Evolutionary conservation across 2,329 filamentous ascomycete species (phyloP).

Genomic region (Alternaria gansuensis): DNA sequence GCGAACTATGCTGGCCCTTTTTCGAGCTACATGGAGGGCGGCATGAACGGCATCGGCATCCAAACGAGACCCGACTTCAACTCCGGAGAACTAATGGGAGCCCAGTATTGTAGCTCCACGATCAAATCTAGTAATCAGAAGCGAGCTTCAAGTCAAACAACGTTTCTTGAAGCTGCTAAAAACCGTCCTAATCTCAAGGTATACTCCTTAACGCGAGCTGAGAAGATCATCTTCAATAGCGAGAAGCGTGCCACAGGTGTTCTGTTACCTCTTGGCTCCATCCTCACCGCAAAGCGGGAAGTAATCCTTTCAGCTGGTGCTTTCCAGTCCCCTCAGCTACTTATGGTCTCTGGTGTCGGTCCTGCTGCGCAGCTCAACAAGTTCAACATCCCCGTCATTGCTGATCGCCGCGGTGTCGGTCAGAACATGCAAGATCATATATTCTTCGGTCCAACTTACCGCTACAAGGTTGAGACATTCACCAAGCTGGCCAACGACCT

Average conservation of each 20-base stretch:
- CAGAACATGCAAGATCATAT: slow-evolving; percentile 37
- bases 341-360: slow-evolving; percentile 53
- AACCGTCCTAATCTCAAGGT: slow-evolving; percentile 28
- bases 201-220: slow-evolving; percentile 46
- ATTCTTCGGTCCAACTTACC: slow-evolving; percentile 36
- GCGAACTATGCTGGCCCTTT: slow-evolving; percentile 32
- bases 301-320: slow-evolving; percentile 57
- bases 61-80: slow-evolving; percentile 26
- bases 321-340: slow-evolving; percentile 56
- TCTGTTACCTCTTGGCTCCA: slow-evolving; percentile 20
- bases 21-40: slow-evolving; percentile 28
- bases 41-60: slow-evolving; percentile 29
- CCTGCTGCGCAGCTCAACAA: slow-evolving; percentile 27
- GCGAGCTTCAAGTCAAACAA: slow-evolving; percentile 21
- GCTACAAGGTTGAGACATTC: slow-evolving; percentile 29
- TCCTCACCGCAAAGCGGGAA: slow-evolving; percentile 50
- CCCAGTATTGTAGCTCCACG: slow-evolving; percentile 33
- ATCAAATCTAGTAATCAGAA: slow-evolving; percentile 33
- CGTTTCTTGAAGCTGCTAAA: slow-evolving; percentile 15
- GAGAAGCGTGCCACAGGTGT: slow-evolving; percentile 38
- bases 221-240: slow-evolving; percentile 49
- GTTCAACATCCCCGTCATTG: slow-evolving; percentile 33
- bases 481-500: slow-evolving; percentile 28
- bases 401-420: slow-evolving; percentile 38
- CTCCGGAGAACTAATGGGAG: slow-evolving; percentile 28